Conservation (phyloP, 2,329 filamentous ascomycete genomes). For the Corynespora cassiicola region DNA sequence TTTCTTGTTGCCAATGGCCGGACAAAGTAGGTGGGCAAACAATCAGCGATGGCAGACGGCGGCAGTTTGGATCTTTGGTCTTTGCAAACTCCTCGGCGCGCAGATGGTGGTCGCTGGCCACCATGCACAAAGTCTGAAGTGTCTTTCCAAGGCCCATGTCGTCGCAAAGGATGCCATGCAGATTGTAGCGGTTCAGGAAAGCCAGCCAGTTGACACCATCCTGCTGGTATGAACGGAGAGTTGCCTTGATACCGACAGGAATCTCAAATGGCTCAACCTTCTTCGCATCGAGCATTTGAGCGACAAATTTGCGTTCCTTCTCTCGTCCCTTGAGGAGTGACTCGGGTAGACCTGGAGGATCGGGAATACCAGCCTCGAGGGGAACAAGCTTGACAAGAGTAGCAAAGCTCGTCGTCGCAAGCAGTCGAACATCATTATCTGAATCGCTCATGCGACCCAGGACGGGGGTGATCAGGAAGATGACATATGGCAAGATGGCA, state of each 20-base stretch:
- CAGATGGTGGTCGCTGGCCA: conserved; percentile 95
- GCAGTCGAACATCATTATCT: conserved; percentile 90
- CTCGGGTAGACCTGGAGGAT: conserved; percentile 90
- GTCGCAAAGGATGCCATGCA: conserved; percentile 97
- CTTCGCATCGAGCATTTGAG: conserved; percentile 93
- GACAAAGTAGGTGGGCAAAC: conserved; percentile 96
- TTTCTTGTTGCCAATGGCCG: conserved; percentile 98
- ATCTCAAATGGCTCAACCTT: conserved; percentile 95
- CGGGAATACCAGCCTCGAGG: conserved; percentile 94
- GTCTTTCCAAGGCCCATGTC: conserved; percentile 99
- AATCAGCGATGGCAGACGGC: conserved; percentile 86
- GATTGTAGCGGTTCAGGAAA: conserved; percentile 96
- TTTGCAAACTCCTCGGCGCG: conserved; percentile 88
- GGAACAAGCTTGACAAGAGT: conserved; percentile 97
- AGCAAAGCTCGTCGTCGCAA: conserved; percentile 96
- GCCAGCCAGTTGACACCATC: conserved; percentile 99
- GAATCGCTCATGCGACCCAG: conserved; percentile 98
- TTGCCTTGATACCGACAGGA: conserved; percentile 95
- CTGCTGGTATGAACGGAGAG: conserved; percentile 95
- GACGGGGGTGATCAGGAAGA: conserved; percentile 97
- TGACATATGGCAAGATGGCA: conserved; percentile 92
- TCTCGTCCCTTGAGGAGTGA: conserved; percentile 89
- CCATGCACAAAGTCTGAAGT: conserved; percentile 94
- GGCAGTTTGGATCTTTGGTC: conserved; percentile 78
- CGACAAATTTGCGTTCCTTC: conserved; percentile 93